Evolutionary conservation across 2,329 filamentous ascomycete species (phyloP).

Genomic region (Colletotrichum cordylinicola): DNA sequence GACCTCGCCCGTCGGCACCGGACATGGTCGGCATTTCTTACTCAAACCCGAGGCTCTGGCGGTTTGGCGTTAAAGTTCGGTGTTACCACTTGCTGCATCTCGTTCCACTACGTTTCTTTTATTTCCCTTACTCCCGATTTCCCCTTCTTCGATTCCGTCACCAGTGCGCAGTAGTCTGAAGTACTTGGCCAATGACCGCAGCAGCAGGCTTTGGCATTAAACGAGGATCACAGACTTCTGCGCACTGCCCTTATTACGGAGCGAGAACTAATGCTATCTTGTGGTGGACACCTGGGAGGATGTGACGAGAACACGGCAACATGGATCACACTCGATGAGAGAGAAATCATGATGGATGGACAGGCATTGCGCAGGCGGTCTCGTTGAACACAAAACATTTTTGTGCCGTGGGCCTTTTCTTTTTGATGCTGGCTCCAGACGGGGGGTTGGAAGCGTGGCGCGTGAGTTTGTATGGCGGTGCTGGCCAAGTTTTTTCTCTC

Average conservation of each 20-base stretch:
- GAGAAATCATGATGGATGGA: not conserved
- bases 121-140: constrained; percentile 12
- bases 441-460: not conserved
- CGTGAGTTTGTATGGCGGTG: constrained; percentile 28
- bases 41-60: constrained; percentile 40
- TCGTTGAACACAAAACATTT: constrained; percentile 3
- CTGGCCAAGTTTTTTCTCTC: constrained; percentile 18
- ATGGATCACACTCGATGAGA: not conserved
- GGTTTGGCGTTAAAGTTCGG: constrained; percentile 36
- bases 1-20: constrained; percentile 23
- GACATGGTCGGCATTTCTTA: not conserved
- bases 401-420: not conserved
- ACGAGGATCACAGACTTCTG: not conserved
- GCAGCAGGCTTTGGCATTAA: not conserved
- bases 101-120: constrained; percentile 18
- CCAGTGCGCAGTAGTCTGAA: not conserved
- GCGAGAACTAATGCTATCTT: not conserved
- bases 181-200: not conserved
- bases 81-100: constrained; percentile 16
- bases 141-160: not conserved
- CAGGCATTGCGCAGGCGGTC: constrained; percentile 2
- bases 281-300: not conserved
- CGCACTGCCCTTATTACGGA: not conserved
- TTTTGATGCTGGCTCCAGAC: not conserved
- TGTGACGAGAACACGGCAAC: not conserved